phyloP scores from a whole-genome alignment of 805 yeast genomes.

The Kurtzmaniella fragi region DNA sequence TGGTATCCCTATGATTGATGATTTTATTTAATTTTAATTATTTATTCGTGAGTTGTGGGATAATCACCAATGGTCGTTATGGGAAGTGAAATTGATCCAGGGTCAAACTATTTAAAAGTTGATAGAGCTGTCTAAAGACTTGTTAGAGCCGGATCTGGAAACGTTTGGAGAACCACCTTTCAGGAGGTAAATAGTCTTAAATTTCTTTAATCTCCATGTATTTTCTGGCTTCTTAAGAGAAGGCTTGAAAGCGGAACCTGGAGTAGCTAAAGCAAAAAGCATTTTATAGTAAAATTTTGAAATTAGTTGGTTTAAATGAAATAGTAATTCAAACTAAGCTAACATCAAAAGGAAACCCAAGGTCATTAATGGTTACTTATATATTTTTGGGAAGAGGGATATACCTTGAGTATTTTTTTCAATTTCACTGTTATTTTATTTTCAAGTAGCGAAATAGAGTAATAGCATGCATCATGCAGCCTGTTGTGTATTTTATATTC shows the following conservation, averaged over 20 bases:
- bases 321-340: background rate
- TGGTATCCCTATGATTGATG: too few species aligned
- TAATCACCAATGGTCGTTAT: too few species aligned
- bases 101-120: too few species aligned
- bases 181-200: conserved; percentile 24
- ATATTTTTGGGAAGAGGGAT: background rate
- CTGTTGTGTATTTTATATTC: too few species aligned
- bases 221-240: conserved; percentile 25
- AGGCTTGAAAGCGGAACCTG: conserved; percentile 36
- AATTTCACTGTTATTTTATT: too few species aligned
- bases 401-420: too few species aligned
- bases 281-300: conserved; percentile 8
- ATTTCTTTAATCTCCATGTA: conserved; percentile 35
- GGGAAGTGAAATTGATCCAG: too few species aligned
- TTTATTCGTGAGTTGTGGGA: too few species aligned
- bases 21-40: too few species aligned
- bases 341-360: background rate
- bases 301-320: background rate
- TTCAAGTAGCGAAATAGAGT: too few species aligned
- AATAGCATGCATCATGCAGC: too few species aligned
- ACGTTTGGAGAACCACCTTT: conserved; percentile 17
- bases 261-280: conserved; percentile 28
- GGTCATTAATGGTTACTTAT: background rate
- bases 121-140: too few species aligned
- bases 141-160: background rate